A percentile compares a stretch with the other conserved stretches of the same genome.
phyloP scores from a whole-genome alignment of 2,329 filamentous ascomycete genomes.

The Fusarium nanum region DNA sequence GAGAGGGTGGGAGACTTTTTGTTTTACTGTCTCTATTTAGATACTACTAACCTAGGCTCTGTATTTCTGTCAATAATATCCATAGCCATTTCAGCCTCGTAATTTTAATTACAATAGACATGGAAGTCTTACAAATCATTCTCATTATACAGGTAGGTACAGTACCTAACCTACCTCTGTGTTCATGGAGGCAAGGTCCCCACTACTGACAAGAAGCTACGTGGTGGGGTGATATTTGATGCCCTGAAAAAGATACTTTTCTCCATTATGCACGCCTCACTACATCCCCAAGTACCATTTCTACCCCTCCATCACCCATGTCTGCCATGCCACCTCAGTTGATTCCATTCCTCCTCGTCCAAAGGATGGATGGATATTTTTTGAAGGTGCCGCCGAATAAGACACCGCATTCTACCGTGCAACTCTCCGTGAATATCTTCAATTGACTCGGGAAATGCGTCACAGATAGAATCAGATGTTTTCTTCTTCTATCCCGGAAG shows the following conservation, averaged over 20 bases:
- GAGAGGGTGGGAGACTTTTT: constrained; percentile 32
- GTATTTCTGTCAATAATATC: background rate
- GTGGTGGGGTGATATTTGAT: constrained; percentile 39
- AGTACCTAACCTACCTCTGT: background rate
- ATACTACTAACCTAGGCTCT: background rate
- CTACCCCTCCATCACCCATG: constrained; percentile 31
- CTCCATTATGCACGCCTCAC: background rate
- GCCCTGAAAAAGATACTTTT: constrained; percentile 29
- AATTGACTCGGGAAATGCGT: background rate
- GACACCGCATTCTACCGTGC: constrained; percentile 32
- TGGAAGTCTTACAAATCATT: background rate
- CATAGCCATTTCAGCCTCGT: constrained; percentile 20
- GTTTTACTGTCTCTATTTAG: background rate
- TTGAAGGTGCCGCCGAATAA: constrained; percentile 34
- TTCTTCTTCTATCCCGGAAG: constrained; percentile 31
- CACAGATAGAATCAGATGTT: constrained; percentile 17
- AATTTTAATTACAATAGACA: background rate
- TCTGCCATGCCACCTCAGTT: constrained; percentile 29
- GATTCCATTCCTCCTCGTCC: constrained; percentile 19
- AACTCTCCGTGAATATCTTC: constrained; percentile 28
- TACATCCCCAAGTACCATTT: constrained; percentile 17
- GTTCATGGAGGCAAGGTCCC: constrained; percentile 12
- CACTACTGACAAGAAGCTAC: constrained; percentile 32
- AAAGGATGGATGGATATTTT: background rate
- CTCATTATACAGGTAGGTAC: background rate